phyloP scores from a whole-genome alignment of 2,329 filamentous ascomycete species.

The Alternaria consortialis region DNA sequence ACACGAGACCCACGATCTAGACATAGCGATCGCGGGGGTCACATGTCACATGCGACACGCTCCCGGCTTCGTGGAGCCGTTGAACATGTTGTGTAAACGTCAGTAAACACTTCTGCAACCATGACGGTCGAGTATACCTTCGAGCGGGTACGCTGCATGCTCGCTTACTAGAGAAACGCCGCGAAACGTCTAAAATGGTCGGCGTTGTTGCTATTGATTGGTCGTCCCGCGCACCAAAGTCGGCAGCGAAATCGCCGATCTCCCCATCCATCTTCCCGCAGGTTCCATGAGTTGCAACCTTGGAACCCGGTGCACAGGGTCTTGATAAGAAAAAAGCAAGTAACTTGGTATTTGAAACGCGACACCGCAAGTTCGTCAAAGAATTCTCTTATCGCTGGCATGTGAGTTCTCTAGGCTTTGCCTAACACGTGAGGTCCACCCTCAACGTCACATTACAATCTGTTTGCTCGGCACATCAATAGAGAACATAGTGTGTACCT shows the following conservation, averaged over 20 bases:
- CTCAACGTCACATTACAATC: not conserved
- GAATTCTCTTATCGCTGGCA: not conserved
- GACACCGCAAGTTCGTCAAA: not conserved
- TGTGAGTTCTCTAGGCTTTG: not conserved
- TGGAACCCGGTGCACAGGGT: not conserved
- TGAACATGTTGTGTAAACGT: constrained; percentile 7
- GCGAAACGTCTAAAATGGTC: constrained; percentile 18
- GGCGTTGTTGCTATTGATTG: constrained; percentile 13
- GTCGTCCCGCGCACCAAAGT: not conserved
- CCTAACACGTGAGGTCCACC: not conserved
- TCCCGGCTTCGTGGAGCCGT: constrained; percentile 5
- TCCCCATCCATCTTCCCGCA: constrained; percentile 17
- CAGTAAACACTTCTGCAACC: not conserved
- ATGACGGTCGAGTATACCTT: constrained; percentile 5
- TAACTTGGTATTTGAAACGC: not conserved
- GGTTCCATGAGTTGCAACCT: constrained; percentile 16
- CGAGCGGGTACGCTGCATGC: constrained; percentile 15
- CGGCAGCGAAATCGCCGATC: constrained; percentile 6
- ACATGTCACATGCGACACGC: constrained; percentile 21
- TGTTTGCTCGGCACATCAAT: no score
- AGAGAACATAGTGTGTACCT: not conserved
- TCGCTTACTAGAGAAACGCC: constrained; percentile 23
- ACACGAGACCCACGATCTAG: constrained; percentile 27
- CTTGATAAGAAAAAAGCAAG: constrained; percentile 9
- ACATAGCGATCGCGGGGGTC: constrained; percentile 18